A percentile compares a stretch with the other conserved stretches of the same genome.
Conservation (phyloP, 2,329 filamentous ascomycete genomes). For the Ceratocystis cubensis region DNA sequence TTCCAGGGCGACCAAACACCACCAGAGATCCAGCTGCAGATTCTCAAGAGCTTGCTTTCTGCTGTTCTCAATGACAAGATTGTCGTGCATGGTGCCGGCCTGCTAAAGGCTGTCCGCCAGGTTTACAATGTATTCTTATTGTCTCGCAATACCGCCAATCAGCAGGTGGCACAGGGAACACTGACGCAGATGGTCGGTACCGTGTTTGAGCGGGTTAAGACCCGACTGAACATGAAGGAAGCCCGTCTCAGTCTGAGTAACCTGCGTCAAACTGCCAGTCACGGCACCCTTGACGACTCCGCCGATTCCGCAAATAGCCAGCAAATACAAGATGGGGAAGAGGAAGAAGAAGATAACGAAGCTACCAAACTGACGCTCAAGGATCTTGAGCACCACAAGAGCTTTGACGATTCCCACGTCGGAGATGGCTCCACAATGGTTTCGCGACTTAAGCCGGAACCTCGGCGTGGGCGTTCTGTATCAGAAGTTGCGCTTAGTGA, state of each 20-base stretch:
- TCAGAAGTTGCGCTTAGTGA: slow-evolving; percentile 46
- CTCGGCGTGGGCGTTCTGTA: slow-evolving; percentile 34
- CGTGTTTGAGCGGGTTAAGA: slow-evolving; percentile 89
- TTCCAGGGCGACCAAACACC: slow-evolving; percentile 94
- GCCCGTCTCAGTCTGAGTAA: slow-evolving; percentile 48
- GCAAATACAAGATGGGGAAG: slow-evolving; percentile 29
- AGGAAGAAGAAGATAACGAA: slow-evolving; percentile 32
- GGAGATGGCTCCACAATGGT: slow-evolving; percentile 57
- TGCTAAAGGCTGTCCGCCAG: slow-evolving; percentile 91
- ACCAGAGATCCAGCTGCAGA: slow-evolving; percentile 87
- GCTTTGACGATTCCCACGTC: slow-evolving; percentile 54
- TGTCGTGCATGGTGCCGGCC: slow-evolving; percentile 88
- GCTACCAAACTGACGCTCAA: slow-evolving; percentile 48
- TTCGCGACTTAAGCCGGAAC: slow-evolving; percentile 42
- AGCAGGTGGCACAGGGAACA: slow-evolving; percentile 93
- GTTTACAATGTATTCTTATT: slow-evolving; percentile 98
- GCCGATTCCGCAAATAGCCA: slow-evolving; percentile 30
- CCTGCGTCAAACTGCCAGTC: slow-evolving; percentile 41
- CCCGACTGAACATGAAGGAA: slow-evolving; percentile 76
- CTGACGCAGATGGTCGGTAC: slow-evolving; percentile 98
- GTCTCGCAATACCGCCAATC: slow-evolving; percentile 85
- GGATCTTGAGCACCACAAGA: slow-evolving; percentile 54
- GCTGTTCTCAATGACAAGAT: slow-evolving; percentile 98
- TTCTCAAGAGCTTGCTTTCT: slow-evolving; percentile 89
- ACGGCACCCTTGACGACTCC: slow-evolving; percentile 33